phyloP scores from a whole-genome alignment of 495 filamentous ascomycete species.

The Penicillium odoratum region DNA sequence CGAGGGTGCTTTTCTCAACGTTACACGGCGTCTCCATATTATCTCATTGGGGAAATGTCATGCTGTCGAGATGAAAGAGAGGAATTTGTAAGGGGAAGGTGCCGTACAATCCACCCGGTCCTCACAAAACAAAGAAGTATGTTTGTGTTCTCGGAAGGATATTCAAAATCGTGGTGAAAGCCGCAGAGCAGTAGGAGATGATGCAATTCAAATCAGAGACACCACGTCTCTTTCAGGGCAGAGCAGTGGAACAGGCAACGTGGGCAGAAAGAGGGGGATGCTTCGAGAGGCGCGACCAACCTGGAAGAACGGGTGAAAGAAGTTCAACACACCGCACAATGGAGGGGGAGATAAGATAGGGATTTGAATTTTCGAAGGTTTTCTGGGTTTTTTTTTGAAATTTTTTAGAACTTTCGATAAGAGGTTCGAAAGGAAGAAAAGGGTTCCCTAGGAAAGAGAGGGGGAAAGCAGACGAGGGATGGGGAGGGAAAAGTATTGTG shows the following conservation, averaged over 20 bases:
- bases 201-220: not conserved
- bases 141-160: not conserved
- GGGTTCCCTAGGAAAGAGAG: slow-evolving; percentile 41
- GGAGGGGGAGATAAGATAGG: slow-evolving; percentile 36
- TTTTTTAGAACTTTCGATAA: slow-evolving; percentile 48
- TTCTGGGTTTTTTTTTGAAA: slow-evolving; percentile 43
- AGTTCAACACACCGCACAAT: slow-evolving; percentile 46
- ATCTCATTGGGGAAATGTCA: slow-evolving; percentile 11
- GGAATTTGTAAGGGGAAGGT: slow-evolving; percentile 8
- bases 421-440: slow-evolving; percentile 40
- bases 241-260: not conserved
- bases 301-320: slow-evolving; percentile 31
- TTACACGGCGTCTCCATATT: slow-evolving; percentile 20
- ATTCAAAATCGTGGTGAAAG: not conserved
- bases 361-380: slow-evolving; percentile 25
- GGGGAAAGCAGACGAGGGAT: slow-evolving; percentile 33
- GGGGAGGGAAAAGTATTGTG: slow-evolving; percentile 39
- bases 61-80: slow-evolving; percentile 3
- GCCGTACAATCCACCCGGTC: slow-evolving; percentile 13
- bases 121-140: slow-evolving; percentile 23
- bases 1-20: slow-evolving; percentile 6
- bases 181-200: not conserved
- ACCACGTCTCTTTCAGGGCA: not conserved
- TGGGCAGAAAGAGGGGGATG: not conserved
- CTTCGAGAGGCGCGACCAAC: slow-evolving; percentile 21